These are phyloP conservation scores for Lentinus brumalis DNA, from an alignment of 768 basidiomycete species.

Conservation along the genomic window DNA sequence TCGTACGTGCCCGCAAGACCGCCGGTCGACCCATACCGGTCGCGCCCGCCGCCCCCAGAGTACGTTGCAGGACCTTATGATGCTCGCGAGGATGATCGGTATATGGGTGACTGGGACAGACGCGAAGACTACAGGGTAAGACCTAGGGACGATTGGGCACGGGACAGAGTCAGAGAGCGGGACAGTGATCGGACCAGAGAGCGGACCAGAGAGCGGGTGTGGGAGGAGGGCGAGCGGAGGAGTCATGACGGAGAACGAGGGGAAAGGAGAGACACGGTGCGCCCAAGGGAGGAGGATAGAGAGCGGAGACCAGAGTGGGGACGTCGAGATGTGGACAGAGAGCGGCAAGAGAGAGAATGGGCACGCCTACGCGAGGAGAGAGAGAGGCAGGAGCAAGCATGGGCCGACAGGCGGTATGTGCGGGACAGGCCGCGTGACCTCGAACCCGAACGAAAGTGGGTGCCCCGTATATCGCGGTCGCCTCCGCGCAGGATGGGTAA, in stretches of 20 bases:
- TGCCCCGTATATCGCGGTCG: slow-evolving; percentile 23
- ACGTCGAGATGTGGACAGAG: background rate
- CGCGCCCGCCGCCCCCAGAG: slow-evolving; percentile 14
- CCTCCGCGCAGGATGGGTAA: slow-evolving; percentile 28
- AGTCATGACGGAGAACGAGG: background rate
- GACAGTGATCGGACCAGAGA: slow-evolving; percentile 14
- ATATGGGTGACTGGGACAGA: slow-evolving; percentile 24
- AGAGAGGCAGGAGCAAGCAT: slow-evolving; percentile 1
- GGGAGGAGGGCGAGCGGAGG: slow-evolving; percentile 10
- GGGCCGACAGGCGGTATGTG: slow-evolving; percentile 10
- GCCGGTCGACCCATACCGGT: slow-evolving; percentile 11
- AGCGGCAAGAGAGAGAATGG: background rate
- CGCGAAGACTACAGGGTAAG: slow-evolving; percentile 16
- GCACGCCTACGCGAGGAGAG: background rate
- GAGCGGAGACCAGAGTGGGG: background rate
- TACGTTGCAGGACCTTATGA: slow-evolving; percentile 23
- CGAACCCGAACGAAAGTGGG: slow-evolving; percentile 23
- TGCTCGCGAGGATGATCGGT: slow-evolving; percentile 24
- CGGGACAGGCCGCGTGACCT: slow-evolving; percentile 15
- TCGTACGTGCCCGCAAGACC: slow-evolving; percentile 24
- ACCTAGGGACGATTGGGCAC: slow-evolving; percentile 10
- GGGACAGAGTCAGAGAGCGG: background rate
- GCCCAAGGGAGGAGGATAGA: slow-evolving; percentile 3
- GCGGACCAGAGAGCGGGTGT: slow-evolving; percentile 3
- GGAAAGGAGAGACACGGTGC: slow-evolving; percentile 4